These are phyloP conservation scores for Candida sakaeoensis DNA, from an alignment of 805 yeast genomes.

Conservation along the genomic window DNA sequence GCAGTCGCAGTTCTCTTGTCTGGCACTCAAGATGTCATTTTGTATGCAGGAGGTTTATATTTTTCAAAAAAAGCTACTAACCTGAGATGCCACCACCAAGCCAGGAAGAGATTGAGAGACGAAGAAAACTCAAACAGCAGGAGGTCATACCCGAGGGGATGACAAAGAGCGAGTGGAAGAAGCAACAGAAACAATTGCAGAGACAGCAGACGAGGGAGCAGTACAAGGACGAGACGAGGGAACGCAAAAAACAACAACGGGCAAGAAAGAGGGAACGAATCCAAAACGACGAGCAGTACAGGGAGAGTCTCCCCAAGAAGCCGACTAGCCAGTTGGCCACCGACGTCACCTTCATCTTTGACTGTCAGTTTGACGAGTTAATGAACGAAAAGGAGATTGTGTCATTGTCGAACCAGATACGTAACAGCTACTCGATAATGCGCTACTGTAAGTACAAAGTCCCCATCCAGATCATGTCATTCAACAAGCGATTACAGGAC, in stretches of 20 bases:
- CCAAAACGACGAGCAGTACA: conserved; percentile 26
- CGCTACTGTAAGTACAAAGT: conserved; percentile 57
- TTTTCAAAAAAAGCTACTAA: neutral
- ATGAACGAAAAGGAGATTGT: conserved; percentile 73
- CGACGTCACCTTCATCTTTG: conserved; percentile 61
- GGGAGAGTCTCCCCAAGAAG: conserved; percentile 20
- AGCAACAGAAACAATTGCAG: conserved; percentile 51
- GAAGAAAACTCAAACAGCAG: conserved; percentile 9
- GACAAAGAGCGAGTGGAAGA: conserved; percentile 84
- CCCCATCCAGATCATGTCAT: conserved; percentile 57
- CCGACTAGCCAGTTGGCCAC: conserved; percentile 44
- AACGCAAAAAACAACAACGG: conserved; percentile 45
- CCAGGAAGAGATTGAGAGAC: conserved; percentile 12
- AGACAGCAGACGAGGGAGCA: conserved; percentile 67
- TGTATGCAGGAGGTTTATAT: neutral
- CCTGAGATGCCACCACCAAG: conserved; percentile 10
- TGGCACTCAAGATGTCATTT: too few species aligned
- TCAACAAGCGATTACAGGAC: conserved; percentile 59
- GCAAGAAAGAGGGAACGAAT: conserved; percentile 23
- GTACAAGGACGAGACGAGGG: conserved; percentile 49
- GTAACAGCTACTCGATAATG: conserved; percentile 78
- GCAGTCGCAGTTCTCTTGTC: too few species aligned
- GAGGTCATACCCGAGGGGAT: conserved; percentile 69
- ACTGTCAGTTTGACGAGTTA: conserved; percentile 85
- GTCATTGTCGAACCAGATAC: conserved; percentile 75